A percentile compares a stretch with the other conserved stretches of the same genome.
Conservation (phyloP, 2,329 filamentous ascomycete species). For the Aspergillus caelatus region DNA sequence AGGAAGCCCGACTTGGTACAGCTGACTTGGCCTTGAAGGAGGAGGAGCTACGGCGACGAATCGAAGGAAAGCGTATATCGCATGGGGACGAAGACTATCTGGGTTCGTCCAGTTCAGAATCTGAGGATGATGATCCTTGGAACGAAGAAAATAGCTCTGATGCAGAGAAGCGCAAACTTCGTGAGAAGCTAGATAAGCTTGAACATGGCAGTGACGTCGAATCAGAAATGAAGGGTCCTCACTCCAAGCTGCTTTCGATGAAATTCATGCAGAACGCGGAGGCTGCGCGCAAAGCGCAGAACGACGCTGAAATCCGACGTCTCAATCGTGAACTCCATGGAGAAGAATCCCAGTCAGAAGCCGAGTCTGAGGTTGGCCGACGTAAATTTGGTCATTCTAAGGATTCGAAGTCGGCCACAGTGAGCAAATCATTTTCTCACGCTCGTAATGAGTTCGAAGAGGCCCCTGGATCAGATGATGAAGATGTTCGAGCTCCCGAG, state of each 20-base stretch:
- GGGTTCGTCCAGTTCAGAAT: slow-evolving; percentile 61
- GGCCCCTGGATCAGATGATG: slow-evolving; percentile 54
- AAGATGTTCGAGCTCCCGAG: slow-evolving; percentile 29
- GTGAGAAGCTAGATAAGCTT: slow-evolving; percentile 49
- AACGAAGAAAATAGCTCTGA: slow-evolving; percentile 54
- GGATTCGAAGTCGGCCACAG: slow-evolving; percentile 32
- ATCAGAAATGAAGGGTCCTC: slow-evolving; percentile 46
- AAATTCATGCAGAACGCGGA: slow-evolving; percentile 95
- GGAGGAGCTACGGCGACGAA: slow-evolving; percentile 77
- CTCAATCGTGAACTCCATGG: slow-evolving; percentile 71
- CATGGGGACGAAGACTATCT: slow-evolving; percentile 62
- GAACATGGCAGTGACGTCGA: slow-evolving; percentile 51
- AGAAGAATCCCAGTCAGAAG: slow-evolving; percentile 59
- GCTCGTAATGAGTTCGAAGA: slow-evolving; percentile 65
- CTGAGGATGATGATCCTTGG: slow-evolving; percentile 62
- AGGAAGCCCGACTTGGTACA: slow-evolving; percentile 76
- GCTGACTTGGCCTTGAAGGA: slow-evolving; percentile 80
- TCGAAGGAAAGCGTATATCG: slow-evolving; percentile 70
- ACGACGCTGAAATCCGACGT: slow-evolving; percentile 73
- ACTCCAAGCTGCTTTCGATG: slow-evolving; percentile 76
- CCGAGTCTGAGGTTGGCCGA: slow-evolving; percentile 66
- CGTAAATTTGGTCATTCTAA: slow-evolving; percentile 44
- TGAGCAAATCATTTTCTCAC: slow-evolving; percentile 29
- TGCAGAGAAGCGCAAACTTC: slow-evolving; percentile 38
- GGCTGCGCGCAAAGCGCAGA: slow-evolving; percentile 72